Evolutionary conservation across 169 alveolate genomes (phyloP), one percentile per base, ranked within the genome.

Genomic region (Plasmodium chabaudi): DNA sequence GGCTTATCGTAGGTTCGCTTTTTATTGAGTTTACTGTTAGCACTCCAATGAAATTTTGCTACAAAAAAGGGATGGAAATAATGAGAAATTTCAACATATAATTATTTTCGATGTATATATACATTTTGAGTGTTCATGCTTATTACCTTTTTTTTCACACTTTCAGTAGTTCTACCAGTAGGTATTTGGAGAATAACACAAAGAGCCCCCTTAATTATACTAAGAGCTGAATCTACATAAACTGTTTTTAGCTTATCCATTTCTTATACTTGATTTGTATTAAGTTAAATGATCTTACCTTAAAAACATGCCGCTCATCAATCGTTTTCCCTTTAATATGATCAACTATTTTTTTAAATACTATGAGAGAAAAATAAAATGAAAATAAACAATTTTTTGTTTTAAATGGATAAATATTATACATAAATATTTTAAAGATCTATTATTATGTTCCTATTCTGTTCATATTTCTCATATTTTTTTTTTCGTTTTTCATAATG

Each of bases 201-300:
- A 59, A 93, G 93, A 17, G 97, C 97, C 47, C 97, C 97, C 65
- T 94, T 94, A 55, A 94, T 92, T 65, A 94, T 93, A 91, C 94
- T 95, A 53, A 94, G 60, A 49, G 97, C 95, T 56, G 95, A 87
- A 72, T 94, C 96, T 47, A 94, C 72, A 51, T 84, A 92, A 19
- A 82, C 65, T 19, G 77, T 68, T 68, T 82, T 82, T 67, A 82
- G 67, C 49, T 82, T 82, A 53, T 82, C 90, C 90, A 82, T 82
- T 69, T n/a, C 17, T 13, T 34, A 9, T n/a, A 13, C 9, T 3
- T 34, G 0, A 34, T 3, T 34, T 34, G 42, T 34, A 34, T 34
- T 34, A 5, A 2, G 5, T 34, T 34, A 34, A 34, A 4, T 34
- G 0, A 34, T 34, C 42, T 3, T 7, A 34, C 0, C 0, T 34